A percentile compares a stretch with the other conserved stretches of the same genome.
Evolutionary conservation across 73 alveolate species (phyloP).

Genomic region (Symbiodinium natans): DNA sequence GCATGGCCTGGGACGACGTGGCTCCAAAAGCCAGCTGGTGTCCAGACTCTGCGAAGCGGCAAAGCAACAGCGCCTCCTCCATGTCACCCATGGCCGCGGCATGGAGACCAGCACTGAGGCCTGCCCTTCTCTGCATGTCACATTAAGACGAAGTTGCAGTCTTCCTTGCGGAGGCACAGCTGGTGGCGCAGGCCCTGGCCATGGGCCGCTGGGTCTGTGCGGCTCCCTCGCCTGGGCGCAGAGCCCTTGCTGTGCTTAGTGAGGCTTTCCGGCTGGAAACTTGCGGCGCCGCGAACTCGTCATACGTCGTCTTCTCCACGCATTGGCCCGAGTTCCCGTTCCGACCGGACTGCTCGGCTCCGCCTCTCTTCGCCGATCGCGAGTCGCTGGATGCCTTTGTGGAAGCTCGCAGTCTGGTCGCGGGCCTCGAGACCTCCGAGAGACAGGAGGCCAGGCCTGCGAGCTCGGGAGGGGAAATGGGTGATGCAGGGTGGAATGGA

Average conservation of each 20-base stretch:
- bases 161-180: slow-evolving; percentile 3
- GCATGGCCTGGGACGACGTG: not conserved
- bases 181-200: slow-evolving; percentile 38
- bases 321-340: slow-evolving; percentile 55
- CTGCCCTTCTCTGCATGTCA: not conserved
- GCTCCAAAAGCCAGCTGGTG: slow-evolving; percentile 3
- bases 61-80: slow-evolving; percentile 59
- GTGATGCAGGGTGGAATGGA: not conserved
- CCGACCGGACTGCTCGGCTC: slow-evolving; percentile 19
- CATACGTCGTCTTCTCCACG: slow-evolving; percentile 66
- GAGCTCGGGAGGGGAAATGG: not conserved
- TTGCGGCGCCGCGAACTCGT: slow-evolving; percentile 43
- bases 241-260: slow-evolving; percentile 17
- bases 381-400: slow-evolving; percentile 50
- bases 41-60: slow-evolving; percentile 56
- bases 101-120: not conserved
- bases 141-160: too few relatives aligned
- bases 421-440: not conserved
- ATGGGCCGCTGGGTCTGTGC: slow-evolving; percentile 67
- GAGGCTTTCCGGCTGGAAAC: slow-evolving; percentile 61
- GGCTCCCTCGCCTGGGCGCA: slow-evolving; percentile 37
- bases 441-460: not conserved
- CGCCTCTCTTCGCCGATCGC: slow-evolving; percentile 49
- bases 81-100: not conserved
- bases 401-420: slow-evolving; percentile 26